phyloP scores from a whole-genome alignment of 768 basidiomycete genomes.

The Phanerodontia chrysosporium region DNA sequence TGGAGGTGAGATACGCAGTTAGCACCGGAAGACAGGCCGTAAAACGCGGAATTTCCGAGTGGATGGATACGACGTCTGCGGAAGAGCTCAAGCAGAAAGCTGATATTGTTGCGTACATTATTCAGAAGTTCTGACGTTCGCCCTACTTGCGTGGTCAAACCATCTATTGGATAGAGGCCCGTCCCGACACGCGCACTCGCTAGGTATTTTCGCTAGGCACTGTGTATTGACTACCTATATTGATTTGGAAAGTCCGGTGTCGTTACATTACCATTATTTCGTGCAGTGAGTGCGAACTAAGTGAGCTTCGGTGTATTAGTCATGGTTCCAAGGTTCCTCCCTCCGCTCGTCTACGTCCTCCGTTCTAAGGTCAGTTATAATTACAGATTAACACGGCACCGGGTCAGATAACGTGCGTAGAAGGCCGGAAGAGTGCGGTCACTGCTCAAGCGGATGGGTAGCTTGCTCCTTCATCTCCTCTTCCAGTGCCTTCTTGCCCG shows the following conservation, averaged over 20 bases:
- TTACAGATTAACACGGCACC: not conserved
- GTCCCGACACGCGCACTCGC: too few relatives aligned
- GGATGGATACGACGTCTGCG: not conserved
- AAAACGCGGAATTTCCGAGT: not conserved
- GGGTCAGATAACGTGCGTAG: not conserved
- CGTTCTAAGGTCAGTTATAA: not conserved
- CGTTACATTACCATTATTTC: not conserved
- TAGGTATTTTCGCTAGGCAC: too few relatives aligned
- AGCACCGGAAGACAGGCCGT: not conserved
- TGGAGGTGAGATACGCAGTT: constrained; percentile 2
- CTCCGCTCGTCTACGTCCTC: not conserved
- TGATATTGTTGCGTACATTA: not conserved
- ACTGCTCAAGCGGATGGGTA: constrained; percentile 14
- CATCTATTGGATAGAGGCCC: too few relatives aligned
- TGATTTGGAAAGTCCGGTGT: not conserved
- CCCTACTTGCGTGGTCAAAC: too few relatives aligned
- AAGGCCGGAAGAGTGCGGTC: not conserved
- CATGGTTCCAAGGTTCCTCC: not conserved
- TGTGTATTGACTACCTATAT: not conserved
- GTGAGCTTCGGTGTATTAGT: not conserved
- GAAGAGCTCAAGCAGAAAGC: not conserved
- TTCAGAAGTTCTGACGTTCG: not conserved
- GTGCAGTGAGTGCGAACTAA: not conserved
- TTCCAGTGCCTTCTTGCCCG: constrained; percentile 67
- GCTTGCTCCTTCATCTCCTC: constrained; percentile 51